Base-by-base conservation (phyloP, 179 eudicot species). In the Spergularia azorica region DNA sequence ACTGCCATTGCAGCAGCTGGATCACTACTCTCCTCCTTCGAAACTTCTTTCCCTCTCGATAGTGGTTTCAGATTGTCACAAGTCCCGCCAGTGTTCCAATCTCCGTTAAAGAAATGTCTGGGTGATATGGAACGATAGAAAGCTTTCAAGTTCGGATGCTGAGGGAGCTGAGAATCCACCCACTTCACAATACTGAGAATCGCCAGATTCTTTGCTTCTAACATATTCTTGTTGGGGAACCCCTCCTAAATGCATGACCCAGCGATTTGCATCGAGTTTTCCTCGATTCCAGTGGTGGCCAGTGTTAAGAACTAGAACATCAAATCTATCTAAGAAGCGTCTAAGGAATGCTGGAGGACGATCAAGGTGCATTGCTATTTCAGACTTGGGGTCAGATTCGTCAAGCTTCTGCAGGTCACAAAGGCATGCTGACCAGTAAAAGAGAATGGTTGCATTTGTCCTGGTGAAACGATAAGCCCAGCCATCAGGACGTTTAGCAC, bases 351-450 rank as follows among this genome's bases (percentile, higher is more conserved):
- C 76, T 5, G 97, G 94, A 15, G 97, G 90, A 57, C 91, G 90
- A 66, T 91, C 96, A 26, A 93, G 89, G 79, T 91, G 96, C 91
- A 91, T 86, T 52, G 98, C 98, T 4, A 74, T 60, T 51, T 85
- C 82, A 16, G 97, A 86, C 3, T 73, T 38, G 15, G 80, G 78
- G 63, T 88, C 73, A 1, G 84, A 64, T 36, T 59, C 32, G 68
- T 89, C 72, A 50, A 92, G 74, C 2, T 91, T 87, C 79, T 86
- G 87, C 73, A 93, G 71, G 77, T 88, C 89, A 80, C 93, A 90
- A 5, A 93, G 90, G 78, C 90, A 86, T 14, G 97, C 87, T 18
- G 98, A 93, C 98, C 98, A 93, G 82, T 93, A 93, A 76, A 85
- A 93, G 18, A 93, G 88, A 46, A 92, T 81, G 26, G 98, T 92